Percentiles rank a stretch among this genome's conserved stretches.
These are phyloP conservation scores for Plasmodium relictum DNA, from an alignment of 169 alveolate genomes.

Conservation along the genomic window DNA sequence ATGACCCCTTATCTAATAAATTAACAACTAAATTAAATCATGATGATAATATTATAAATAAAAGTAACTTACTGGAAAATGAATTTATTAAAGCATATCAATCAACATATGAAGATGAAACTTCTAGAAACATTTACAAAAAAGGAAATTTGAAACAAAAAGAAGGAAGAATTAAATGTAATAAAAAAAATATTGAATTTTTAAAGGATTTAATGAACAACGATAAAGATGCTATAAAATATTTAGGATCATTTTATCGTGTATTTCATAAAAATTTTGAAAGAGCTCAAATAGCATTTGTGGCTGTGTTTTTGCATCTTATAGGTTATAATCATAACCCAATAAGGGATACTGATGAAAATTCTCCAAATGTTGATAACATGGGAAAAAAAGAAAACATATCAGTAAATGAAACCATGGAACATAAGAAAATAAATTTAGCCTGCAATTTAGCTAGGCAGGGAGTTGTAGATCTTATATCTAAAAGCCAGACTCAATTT, in stretches of 20 bases:
- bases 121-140: neutral
- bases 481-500: constrained; percentile 67
- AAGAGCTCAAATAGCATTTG: constrained; percentile 71
- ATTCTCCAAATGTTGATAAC: neutral
- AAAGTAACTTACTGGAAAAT: constrained; percentile 12
- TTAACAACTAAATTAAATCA: constrained; percentile 11
- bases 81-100: constrained; percentile 20
- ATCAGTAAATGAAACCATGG: constrained; percentile 36
- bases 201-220: constrained; percentile 39
- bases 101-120: constrained; percentile 23
- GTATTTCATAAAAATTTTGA: constrained; percentile 75
- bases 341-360: neutral
- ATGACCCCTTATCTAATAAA: constrained; percentile 15
- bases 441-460: constrained; percentile 78
- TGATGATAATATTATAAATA: constrained; percentile 24
- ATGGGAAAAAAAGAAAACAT: constrained; percentile 7
- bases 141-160: neutral
- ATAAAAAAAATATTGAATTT: constrained; percentile 44
- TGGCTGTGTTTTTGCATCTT: constrained; percentile 72
- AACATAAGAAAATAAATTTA: constrained; percentile 50
- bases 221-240: constrained; percentile 61
- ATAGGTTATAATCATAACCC: constrained; percentile 59
- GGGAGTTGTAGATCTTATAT: constrained; percentile 74
- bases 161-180: neutral
- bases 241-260: constrained; percentile 45